These are phyloP conservation scores for Phytopythium sindhum DNA, from an alignment of 352 stramenopile genomes.

Conservation along the genomic window DNA sequence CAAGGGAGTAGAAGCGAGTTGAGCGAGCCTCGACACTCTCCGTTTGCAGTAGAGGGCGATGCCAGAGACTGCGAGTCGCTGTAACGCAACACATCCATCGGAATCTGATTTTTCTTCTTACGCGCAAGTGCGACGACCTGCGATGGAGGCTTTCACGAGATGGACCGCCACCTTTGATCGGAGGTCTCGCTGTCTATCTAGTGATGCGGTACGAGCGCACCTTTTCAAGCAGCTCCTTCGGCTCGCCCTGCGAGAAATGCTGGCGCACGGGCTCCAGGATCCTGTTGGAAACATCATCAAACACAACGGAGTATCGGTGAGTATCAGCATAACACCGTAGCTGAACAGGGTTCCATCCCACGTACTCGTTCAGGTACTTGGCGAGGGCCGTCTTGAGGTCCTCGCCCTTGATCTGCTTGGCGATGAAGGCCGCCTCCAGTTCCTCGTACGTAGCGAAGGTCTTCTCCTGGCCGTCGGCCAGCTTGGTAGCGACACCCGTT, in stretches of 20 bases:
- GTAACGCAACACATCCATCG: background rate
- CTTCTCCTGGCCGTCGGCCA: constrained; percentile 44
- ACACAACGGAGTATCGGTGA: constrained; percentile 1
- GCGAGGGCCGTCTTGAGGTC: constrained; percentile 94
- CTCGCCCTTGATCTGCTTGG: constrained; percentile 86
- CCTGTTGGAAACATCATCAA: constrained; percentile 19
- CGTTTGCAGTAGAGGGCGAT: too few species aligned
- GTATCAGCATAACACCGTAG: constrained; percentile 4
- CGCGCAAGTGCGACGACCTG: background rate
- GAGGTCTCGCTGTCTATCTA: constrained; percentile 45
- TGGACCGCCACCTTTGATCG: background rate
- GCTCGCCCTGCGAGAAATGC: constrained; percentile 95
- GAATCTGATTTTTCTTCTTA: background rate
- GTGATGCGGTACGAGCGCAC: constrained; percentile 97
- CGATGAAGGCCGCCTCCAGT: constrained; percentile 90
- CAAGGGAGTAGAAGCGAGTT: too few species aligned
- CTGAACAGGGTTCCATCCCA: background rate
- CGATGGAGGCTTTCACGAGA: background rate
- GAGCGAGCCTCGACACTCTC: too few species aligned
- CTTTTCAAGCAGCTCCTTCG: constrained; percentile 94
- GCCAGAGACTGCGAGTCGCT: too few species aligned
- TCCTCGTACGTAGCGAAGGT: constrained; percentile 89
- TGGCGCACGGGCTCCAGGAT: constrained; percentile 96
- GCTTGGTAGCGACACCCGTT: constrained; percentile 48
- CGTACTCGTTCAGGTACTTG: constrained; percentile 91